These are phyloP conservation scores for Setaria italica DNA, from an alignment of 202 grass and related monocot genomes.

Conservation along the genomic window DNA sequence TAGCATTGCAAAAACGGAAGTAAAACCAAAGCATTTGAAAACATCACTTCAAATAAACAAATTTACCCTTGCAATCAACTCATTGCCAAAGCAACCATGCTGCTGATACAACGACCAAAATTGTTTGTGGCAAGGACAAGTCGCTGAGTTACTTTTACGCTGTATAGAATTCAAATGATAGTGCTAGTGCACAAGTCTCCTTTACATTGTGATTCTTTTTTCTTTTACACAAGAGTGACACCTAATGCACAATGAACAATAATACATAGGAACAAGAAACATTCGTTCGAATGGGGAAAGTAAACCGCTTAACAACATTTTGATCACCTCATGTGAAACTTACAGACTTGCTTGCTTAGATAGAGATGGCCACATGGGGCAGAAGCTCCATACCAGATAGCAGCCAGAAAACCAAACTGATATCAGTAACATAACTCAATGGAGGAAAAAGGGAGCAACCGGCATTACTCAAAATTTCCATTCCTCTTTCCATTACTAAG, in stretches of 20 bases:
- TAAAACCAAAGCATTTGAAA: not conserved
- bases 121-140: not conserved
- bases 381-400: conserved; percentile 26
- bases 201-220: not conserved
- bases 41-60: not conserved
- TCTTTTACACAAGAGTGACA: not conserved
- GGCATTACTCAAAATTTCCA: conserved; percentile 56
- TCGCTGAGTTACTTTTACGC: not conserved
- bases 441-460: conserved; percentile 46
- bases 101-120: not conserved
- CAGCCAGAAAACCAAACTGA: conserved; percentile 20
- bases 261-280: not conserved
- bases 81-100: not conserved
- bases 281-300: not conserved
- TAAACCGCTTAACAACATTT: conserved; percentile 16
- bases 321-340: conserved; percentile 40
- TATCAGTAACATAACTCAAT: conserved; percentile 26
- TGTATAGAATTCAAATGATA: conserved; percentile 6
- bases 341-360: conserved; percentile 5
- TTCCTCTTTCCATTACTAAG: conserved; percentile 46
- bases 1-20: not conserved
- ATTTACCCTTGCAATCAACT: not conserved
- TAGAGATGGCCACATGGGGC: conserved; percentile 17
- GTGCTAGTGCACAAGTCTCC: not conserved
- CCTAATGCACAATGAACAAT: not conserved